A percentile compares a stretch with the other conserved stretches of the same genome.
Conservation (phyloP, 1,139 yeast species). For the Yamadazyma atlantica region DNA sequence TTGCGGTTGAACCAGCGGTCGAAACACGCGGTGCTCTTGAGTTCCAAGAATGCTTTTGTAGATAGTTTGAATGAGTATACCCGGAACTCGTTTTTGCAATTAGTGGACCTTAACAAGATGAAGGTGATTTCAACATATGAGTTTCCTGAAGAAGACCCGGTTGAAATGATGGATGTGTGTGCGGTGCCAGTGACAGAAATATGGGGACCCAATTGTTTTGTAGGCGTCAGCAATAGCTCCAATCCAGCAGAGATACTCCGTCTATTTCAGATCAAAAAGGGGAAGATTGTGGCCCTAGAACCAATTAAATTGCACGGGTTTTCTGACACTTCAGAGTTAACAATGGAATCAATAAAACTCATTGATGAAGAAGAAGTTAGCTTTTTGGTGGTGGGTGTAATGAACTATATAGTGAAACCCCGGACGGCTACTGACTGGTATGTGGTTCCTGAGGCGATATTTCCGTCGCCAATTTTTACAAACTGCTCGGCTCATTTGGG, state of each 20-base stretch:
- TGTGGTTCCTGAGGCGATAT: slow-evolving; percentile 11
- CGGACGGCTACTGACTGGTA: slow-evolving; percentile 13
- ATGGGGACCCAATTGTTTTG: slow-evolving; percentile 7
- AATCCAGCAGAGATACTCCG: slow-evolving; percentile 12
- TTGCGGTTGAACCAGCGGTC: slow-evolving; percentile 12
- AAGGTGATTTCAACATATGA: slow-evolving; percentile 11
- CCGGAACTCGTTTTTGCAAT: slow-evolving; percentile 18
- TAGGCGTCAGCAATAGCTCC: slow-evolving; percentile 16
- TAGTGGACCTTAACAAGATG: slow-evolving; percentile 18
- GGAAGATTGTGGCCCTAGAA: slow-evolving; percentile 11
- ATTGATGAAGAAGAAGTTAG: slow-evolving; percentile 8
- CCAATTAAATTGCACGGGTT: slow-evolving; percentile 14
- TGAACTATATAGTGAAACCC: slow-evolving; percentile 14
- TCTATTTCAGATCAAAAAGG: slow-evolving; percentile 13
- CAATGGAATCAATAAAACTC: slow-evolving; percentile 12
- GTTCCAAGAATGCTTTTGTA: slow-evolving; percentile 17
- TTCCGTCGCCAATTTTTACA: slow-evolving; percentile 14
- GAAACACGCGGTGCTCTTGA: slow-evolving; percentile 17
- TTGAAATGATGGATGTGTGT: slow-evolving; percentile 23
- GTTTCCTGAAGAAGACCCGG: slow-evolving; percentile 11
- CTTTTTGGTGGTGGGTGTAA: slow-evolving; percentile 17
- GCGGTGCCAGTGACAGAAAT: slow-evolving; percentile 1
- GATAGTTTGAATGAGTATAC: slow-evolving; percentile 15
- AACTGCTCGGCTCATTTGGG: slow-evolving; percentile 11
- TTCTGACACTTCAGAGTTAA: slow-evolving; percentile 10